Evolutionary conservation across 1,139 yeast species (phyloP).

Genomic region (Kodamaea fungicola): DNA sequence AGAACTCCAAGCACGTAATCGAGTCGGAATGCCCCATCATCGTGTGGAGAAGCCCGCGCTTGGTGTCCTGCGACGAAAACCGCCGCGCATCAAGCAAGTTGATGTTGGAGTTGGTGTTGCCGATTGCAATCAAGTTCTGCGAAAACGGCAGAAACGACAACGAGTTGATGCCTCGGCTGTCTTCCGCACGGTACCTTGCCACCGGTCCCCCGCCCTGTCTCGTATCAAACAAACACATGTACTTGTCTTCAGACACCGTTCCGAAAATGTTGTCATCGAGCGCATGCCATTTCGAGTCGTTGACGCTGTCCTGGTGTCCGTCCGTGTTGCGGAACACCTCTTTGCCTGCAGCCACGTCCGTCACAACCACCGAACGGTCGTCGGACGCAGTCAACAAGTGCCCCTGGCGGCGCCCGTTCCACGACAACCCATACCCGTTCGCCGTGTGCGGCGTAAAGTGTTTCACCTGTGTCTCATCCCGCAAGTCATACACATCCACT

Average conservation of each 20-base stretch:
- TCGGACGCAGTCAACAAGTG: conserved; percentile 60
- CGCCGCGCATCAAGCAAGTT: conserved; percentile 59
- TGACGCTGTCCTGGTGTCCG: conserved; percentile 58
- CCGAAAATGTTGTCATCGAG: conserved; percentile 53
- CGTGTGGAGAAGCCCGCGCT: conserved; percentile 48
- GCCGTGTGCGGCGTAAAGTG: conserved; percentile 53
- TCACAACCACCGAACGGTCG: conserved; percentile 57
- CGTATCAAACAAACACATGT: conserved; percentile 41
- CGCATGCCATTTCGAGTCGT: conserved; percentile 71
- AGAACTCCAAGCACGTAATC: conserved; percentile 67
- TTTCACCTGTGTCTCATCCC: conserved; percentile 21
- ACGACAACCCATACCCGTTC: conserved; percentile 72
- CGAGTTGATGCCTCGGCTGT: conserved; percentile 53
- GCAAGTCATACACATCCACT: conserved; percentile 59
- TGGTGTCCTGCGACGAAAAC: conserved; percentile 23
- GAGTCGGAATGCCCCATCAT: conserved; percentile 78
- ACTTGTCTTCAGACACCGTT: conserved; percentile 66
- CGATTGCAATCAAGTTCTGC: conserved; percentile 57
- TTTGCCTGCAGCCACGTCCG: conserved; percentile 39
- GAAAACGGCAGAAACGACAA: conserved; percentile 65
- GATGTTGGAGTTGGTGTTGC: conserved; percentile 66
- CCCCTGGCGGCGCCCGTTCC: conserved; percentile 51
- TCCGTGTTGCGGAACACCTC: conserved; percentile 19
- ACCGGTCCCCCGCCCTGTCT: conserved; percentile 27
- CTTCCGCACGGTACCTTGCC: conserved; percentile 26